Evolutionary conservation across 2,329 filamentous ascomycete species (phyloP).

Genomic region (Fusarium nanum): DNA sequence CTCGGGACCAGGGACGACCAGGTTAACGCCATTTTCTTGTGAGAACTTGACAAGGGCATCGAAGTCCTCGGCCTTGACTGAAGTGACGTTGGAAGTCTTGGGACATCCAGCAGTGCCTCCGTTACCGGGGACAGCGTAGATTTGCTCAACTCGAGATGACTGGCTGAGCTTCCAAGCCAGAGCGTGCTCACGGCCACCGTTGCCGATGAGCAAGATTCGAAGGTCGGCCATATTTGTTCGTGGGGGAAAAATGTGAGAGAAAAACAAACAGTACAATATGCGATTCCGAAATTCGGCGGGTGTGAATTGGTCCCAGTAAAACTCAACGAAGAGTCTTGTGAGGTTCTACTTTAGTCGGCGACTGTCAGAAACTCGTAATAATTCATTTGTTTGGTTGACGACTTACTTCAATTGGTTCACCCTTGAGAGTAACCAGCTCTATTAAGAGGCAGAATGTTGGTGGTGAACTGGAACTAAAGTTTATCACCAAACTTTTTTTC

Average conservation of each 20-base stretch:
- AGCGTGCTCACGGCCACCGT: slow-evolving; percentile 93
- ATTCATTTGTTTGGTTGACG: neutral
- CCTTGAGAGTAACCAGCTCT: slow-evolving; percentile 40
- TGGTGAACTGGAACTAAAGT: slow-evolving; percentile 22
- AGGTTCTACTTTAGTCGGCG: slow-evolving; percentile 13
- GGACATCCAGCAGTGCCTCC: slow-evolving; percentile 80
- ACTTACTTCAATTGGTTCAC: slow-evolving; percentile 35
- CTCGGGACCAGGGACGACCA: slow-evolving; percentile 92
- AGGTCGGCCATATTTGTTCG: slow-evolving; percentile 55
- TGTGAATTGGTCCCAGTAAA: slow-evolving; percentile 17
- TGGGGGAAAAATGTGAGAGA: slow-evolving; percentile 10
- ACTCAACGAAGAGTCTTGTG: slow-evolving; percentile 9
- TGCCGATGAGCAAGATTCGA: slow-evolving; percentile 87
- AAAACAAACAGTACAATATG: slow-evolving; percentile 19
- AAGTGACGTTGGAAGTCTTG: slow-evolving; percentile 78
- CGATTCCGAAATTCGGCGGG: slow-evolving; percentile 37
- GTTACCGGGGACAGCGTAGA: slow-evolving; percentile 81
- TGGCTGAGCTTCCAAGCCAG: slow-evolving; percentile 94
- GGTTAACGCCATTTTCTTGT: slow-evolving; percentile 76
- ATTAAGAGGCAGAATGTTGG: slow-evolving; percentile 26
- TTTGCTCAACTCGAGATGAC: slow-evolving; percentile 80
- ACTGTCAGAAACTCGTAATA: neutral
- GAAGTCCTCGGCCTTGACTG: slow-evolving; percentile 81
- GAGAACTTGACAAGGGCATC: slow-evolving; percentile 80
- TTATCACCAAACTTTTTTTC: slow-evolving; percentile 31